Evolutionary conservation across 2,329 filamentous ascomycete genomes (phyloP).

Genomic region (Aspergillus ustus): DNA sequence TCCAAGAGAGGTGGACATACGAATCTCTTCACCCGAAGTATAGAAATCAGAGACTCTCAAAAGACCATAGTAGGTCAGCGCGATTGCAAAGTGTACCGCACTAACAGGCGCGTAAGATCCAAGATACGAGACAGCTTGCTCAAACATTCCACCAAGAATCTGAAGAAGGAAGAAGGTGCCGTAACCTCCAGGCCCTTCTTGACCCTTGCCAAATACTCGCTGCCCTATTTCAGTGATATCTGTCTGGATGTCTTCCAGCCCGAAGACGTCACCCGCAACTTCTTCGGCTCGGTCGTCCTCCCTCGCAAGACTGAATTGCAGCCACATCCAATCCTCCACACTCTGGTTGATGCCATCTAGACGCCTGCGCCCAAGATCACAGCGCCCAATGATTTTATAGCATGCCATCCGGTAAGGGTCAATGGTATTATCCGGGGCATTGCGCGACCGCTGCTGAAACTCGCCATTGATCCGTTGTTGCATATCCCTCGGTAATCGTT

Average conservation of each 20-base stretch:
- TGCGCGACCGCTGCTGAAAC: conserved; percentile 81
- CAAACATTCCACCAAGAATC: conserved; percentile 87
- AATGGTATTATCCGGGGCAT: conserved; percentile 82
- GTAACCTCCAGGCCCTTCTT: conserved; percentile 77
- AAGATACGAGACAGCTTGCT: conserved; percentile 88
- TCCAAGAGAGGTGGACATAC: conserved; percentile 45
- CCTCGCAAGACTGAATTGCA: conserved; percentile 66
- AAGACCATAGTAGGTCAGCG: conserved; percentile 85
- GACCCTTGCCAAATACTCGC: conserved; percentile 84
- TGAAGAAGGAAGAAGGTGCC: conserved; percentile 95
- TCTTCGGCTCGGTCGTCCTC: conserved; percentile 66
- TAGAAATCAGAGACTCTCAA: conserved; percentile 83
- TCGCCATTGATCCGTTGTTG: conserved; percentile 89
- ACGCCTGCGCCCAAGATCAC: conserved; percentile 62
- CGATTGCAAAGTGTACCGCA: conserved; percentile 92
- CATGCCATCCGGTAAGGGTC: conserved; percentile 97
- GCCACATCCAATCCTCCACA: conserved; percentile 70
- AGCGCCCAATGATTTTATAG: conserved; percentile 93
- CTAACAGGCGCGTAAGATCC: conserved; percentile 92
- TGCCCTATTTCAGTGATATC: conserved; percentile 88
- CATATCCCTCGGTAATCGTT: conserved; percentile 75
- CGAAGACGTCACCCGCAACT: conserved; percentile 65
- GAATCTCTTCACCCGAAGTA: conserved; percentile 70
- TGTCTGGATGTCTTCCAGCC: conserved; percentile 71
- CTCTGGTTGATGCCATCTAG: conserved; percentile 63